These are phyloP conservation scores for Didymella keratinophila DNA, from an alignment of 2,329 filamentous ascomycete genomes.

Conservation along the genomic window DNA sequence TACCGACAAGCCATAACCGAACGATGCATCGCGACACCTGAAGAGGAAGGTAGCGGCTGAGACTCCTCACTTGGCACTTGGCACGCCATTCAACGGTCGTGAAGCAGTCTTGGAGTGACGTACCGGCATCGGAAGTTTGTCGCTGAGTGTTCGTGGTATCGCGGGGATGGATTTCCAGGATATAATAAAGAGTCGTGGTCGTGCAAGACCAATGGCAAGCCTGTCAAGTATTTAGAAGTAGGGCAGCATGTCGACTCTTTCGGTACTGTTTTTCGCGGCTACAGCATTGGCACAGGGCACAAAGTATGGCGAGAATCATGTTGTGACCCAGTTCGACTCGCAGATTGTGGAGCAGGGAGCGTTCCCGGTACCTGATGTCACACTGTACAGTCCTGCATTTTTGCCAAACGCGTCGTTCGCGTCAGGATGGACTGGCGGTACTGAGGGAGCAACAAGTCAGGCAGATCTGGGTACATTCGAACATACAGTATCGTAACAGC, in stretches of 20 bases:
- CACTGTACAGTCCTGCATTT: slow-evolving; percentile 45
- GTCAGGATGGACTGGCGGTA: slow-evolving; percentile 41
- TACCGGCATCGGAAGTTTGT: slow-evolving; percentile 20
- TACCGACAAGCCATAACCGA: slow-evolving; percentile 6
- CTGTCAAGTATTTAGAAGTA: neutral
- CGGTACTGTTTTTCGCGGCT: slow-evolving; percentile 23
- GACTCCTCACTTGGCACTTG: slow-evolving; percentile 28
- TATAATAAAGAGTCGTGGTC: slow-evolving; percentile 10
- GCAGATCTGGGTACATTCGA: slow-evolving; percentile 28
- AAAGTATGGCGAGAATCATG: slow-evolving; percentile 46
- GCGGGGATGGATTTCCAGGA: neutral
- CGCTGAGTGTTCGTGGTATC: neutral
- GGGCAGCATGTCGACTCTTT: slow-evolving; percentile 16
- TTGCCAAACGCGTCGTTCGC: slow-evolving; percentile 37
- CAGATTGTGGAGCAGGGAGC: slow-evolving; percentile 44
- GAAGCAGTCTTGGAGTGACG: slow-evolving; percentile 32
- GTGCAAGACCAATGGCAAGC: neutral
- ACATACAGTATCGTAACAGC: neutral
- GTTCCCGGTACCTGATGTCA: slow-evolving; percentile 44
- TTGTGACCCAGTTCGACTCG: slow-evolving; percentile 37
- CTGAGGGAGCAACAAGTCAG: slow-evolving; percentile 44
- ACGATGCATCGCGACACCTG: slow-evolving; percentile 12
- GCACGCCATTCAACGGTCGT: slow-evolving; percentile 28
- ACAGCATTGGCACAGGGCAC: slow-evolving; percentile 30
- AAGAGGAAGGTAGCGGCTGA: slow-evolving; percentile 23